Conservation (phyloP, 371 early-diverging fungal genomes). For the Mucor piriformis region DNA sequence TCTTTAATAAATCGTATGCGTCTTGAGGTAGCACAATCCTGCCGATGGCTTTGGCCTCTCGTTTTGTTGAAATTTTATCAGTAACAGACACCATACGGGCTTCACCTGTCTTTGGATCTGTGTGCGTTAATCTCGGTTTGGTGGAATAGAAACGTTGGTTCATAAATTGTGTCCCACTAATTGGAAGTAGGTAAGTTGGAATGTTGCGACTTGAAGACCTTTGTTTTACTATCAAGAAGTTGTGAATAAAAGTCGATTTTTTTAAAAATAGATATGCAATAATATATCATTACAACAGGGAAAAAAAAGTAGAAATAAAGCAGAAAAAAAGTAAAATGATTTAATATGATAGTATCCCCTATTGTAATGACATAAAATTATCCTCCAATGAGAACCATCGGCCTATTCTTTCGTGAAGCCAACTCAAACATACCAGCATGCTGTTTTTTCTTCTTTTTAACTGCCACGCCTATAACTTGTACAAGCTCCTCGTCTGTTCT, state of each 20-base stretch:
- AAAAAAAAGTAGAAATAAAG: not conserved
- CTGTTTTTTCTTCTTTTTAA: constrained; percentile 85
- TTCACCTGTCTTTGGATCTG: constrained; percentile 72
- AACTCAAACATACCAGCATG: constrained; percentile 92
- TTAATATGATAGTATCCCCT: too few species aligned
- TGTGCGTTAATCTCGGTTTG: constrained; percentile 68
- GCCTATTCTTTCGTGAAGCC: constrained; percentile 82
- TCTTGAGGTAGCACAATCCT: constrained; percentile 64
- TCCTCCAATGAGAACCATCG: constrained; percentile 95
- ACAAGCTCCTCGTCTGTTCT: constrained; percentile 68
- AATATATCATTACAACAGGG: too few species aligned
- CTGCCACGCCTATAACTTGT: constrained; percentile 72
- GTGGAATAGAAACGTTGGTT: constrained; percentile 6
- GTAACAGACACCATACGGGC: constrained; percentile 88
- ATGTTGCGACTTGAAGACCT: not conserved
- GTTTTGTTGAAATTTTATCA: constrained; percentile 63
- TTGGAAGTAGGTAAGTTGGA: constrained; percentile 2
- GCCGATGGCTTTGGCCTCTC: constrained; percentile 76
- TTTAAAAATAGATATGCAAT: too few species aligned
- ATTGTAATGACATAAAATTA: constrained; percentile 44
- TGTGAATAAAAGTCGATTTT: too few species aligned
- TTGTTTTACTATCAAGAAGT: not conserved
- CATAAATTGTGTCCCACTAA: not conserved
- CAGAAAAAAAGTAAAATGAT: too few species aligned
- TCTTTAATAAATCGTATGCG: constrained; percentile 63